Evolutionary conservation across 2,329 filamentous ascomycete species (phyloP).

Genomic region (Blumeria graminis): DNA sequence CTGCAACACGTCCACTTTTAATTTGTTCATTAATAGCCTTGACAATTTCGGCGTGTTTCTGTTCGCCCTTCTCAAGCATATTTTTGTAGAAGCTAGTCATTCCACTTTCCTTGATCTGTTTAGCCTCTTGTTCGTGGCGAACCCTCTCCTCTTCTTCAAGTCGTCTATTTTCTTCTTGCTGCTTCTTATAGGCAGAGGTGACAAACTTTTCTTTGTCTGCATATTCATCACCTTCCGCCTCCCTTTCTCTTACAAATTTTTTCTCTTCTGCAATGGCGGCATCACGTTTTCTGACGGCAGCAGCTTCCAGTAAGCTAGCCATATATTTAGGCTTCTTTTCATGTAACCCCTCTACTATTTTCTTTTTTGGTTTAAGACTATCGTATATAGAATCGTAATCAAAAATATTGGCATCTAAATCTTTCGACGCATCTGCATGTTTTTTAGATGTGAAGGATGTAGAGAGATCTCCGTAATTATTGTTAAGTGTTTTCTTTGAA

Average conservation of each 20-base stretch:
- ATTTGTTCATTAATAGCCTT: slow-evolving; percentile 36
- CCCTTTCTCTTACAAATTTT: slow-evolving; percentile 51
- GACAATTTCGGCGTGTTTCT: slow-evolving; percentile 42
- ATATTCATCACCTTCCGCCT: slow-evolving; percentile 59
- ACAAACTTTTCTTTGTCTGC: slow-evolving; percentile 72
- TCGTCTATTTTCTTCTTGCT: slow-evolving; percentile 49
- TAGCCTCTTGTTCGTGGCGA: slow-evolving; percentile 37
- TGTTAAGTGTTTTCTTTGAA: slow-evolving; percentile 19
- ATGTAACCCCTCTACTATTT: slow-evolving; percentile 26
- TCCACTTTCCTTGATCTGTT: slow-evolving; percentile 39
- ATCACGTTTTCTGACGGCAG: slow-evolving; percentile 55
- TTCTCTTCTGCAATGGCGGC: slow-evolving; percentile 59
- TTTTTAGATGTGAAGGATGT: slow-evolving; percentile 36
- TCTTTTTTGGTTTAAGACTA: slow-evolving; percentile 41
- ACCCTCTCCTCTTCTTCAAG: slow-evolving; percentile 48
- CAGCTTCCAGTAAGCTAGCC: slow-evolving; percentile 45
- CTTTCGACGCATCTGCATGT: slow-evolving; percentile 37
- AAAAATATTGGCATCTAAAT: slow-evolving; percentile 51
- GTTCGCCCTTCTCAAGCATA: slow-evolving; percentile 45
- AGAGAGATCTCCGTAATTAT: slow-evolving; percentile 40
- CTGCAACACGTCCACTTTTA: slow-evolving; percentile 20
- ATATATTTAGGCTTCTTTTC: slow-evolving; percentile 58
- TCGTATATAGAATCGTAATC: slow-evolving; percentile 73
- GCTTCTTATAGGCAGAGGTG: slow-evolving; percentile 57
- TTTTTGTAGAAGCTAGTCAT: slow-evolving; percentile 62